Conservation (phyloP, 2,329 filamentous ascomycete genomes). For the Aspergillus pseudoglaucus region DNA sequence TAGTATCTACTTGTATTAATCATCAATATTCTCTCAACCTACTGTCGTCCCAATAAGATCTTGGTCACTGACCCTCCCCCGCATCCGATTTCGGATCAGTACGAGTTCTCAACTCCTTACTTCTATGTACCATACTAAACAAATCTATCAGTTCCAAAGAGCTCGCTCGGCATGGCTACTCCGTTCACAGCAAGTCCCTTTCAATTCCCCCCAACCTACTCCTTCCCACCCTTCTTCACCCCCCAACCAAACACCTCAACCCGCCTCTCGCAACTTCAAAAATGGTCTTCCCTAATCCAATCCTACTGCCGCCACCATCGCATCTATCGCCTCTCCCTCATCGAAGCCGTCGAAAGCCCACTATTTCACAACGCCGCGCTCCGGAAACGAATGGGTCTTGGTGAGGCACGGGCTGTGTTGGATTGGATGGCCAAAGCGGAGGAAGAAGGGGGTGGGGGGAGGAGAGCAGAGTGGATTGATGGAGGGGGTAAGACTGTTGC, state of each 20-base stretch:
- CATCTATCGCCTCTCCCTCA: constrained; percentile 67
- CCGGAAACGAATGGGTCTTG: constrained; percentile 42
- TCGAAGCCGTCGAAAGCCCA: constrained; percentile 52
- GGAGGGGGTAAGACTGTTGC: constrained; percentile 48
- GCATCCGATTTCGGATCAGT: not conserved
- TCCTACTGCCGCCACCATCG: constrained; percentile 73
- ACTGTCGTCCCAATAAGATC: too few relatives aligned
- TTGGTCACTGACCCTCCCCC: not conserved
- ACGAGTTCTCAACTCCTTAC: not conserved
- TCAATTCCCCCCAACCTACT: constrained; percentile 37
- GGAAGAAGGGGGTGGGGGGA: constrained; percentile 40
- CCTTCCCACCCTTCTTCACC: constrained; percentile 50
- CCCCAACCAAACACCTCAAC: constrained; percentile 42
- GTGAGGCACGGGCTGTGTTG: constrained; percentile 49
- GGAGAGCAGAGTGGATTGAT: constrained; percentile 54
- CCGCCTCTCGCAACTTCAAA: constrained; percentile 53
- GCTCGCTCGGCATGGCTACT: not conserved
- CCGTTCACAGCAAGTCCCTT: constrained; percentile 20
- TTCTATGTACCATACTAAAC: too few relatives aligned
- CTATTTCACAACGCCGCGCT: constrained; percentile 49
- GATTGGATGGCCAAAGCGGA: constrained; percentile 50
- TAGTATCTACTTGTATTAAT: too few relatives aligned
- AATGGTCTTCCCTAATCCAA: constrained; percentile 83
- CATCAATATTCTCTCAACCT: too few relatives aligned
- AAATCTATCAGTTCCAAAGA: too few relatives aligned